These are phyloP conservation scores for Zoysia matrella DNA, from an alignment of 202 grass and related monocot species.

Conservation along the genomic window DNA sequence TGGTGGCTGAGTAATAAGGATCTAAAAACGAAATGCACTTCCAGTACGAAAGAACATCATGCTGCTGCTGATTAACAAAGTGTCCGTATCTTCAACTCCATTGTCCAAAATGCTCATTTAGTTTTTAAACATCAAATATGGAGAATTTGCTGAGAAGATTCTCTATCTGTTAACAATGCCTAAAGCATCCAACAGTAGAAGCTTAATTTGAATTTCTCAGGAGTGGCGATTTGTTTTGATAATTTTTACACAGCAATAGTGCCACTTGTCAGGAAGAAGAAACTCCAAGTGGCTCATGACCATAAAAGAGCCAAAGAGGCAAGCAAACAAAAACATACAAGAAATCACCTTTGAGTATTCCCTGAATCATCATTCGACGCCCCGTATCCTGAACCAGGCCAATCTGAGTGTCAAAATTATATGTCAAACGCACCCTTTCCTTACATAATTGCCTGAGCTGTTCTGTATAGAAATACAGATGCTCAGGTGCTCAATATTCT, in stretches of 20 bases:
- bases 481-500: constrained; percentile 11
- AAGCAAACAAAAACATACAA: not conserved
- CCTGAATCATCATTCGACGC: constrained; percentile 73
- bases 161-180: constrained; percentile 60
- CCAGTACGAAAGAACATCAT: constrained; percentile 1
- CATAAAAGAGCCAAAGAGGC: too few species aligned
- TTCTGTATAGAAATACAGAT: not conserved
- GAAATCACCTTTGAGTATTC: constrained; percentile 65
- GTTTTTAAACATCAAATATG: constrained; percentile 53
- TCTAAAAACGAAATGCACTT: not conserved
- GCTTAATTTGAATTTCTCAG: constrained; percentile 18
- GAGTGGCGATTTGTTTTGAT: constrained; percentile 4
- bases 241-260: not conserved
- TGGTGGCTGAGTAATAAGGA: constrained; percentile 48
- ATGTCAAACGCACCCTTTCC: not conserved
- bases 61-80: not conserved
- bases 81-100: constrained; percentile 13
- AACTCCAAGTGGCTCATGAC: too few species aligned
- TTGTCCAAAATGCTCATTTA: constrained; percentile 20
- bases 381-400: constrained; percentile 73
- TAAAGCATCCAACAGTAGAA: constrained; percentile 29
- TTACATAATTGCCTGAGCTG: not conserved
- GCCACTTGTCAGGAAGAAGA: not conserved
- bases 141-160: constrained; percentile 71
- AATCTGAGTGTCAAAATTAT: constrained; percentile 65